Evolutionary conservation across 495 filamentous ascomycete genomes (phyloP).

Genomic region (Mycothermus thermophilus): DNA sequence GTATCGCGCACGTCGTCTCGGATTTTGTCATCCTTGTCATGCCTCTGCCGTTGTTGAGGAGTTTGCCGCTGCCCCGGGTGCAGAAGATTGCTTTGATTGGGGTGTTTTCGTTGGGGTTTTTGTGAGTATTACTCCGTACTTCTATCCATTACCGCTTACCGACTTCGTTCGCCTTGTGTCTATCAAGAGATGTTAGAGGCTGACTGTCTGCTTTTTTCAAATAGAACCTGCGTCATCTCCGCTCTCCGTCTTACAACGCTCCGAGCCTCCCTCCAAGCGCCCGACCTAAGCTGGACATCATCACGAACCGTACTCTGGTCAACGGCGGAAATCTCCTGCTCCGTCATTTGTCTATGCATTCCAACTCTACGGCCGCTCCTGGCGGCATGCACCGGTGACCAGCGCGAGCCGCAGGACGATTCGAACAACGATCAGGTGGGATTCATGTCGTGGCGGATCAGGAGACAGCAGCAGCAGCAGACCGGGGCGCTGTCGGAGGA

Average conservation of each 20-base stretch:
- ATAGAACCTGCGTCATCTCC: background rate
- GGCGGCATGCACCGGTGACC: background rate
- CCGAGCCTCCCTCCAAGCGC: background rate
- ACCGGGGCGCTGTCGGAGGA: too few species aligned
- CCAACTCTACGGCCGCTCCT: conserved; percentile 1
- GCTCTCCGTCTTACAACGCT: background rate
- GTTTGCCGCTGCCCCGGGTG: background rate
- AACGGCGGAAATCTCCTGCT: background rate
- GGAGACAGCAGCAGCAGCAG: too few species aligned
- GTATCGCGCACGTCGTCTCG: background rate
- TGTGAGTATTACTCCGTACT: background rate
- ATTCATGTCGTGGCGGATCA: too few species aligned
- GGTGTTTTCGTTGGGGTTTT: background rate
- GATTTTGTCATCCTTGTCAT: conserved; percentile 1
- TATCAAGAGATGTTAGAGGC: too few species aligned
- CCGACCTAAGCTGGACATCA: background rate
- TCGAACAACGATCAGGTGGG: too few species aligned
- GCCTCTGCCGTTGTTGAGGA: background rate
- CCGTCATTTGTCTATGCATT: conserved; percentile 1
- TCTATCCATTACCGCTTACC: too few species aligned
- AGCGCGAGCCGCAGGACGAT: background rate
- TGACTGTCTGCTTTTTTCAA: background rate
- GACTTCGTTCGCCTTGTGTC: too few species aligned
- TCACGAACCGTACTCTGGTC: background rate
- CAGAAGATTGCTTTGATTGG: background rate